Evolutionary conservation across 1,284 basidiomycete species (phyloP), one percentile per base, ranked within the genome.

Genomic region (Blastosporella zonata): DNA sequence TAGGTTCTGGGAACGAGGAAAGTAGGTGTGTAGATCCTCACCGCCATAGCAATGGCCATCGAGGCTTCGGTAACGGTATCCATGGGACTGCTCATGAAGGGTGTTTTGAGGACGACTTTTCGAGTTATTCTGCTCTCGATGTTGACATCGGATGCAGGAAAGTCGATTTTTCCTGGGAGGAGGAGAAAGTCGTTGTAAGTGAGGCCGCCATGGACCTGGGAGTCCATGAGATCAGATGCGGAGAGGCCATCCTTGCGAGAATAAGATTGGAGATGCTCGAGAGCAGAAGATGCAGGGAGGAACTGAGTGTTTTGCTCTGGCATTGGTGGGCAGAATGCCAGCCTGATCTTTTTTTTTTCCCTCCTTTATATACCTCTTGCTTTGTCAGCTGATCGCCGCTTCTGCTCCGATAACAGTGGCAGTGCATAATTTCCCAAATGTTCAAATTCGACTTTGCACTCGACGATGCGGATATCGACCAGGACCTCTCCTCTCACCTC

Each of bases 51-150:
- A 63, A 99, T 97, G 45, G 96, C 96, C 95, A 99, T 99, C 60
- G 95, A 86, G 54, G 81, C 84, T 74, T 98, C 96, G 2, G 97
- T 99, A 58, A 99, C 96, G 27, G 96, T 99, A 75, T 99, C 96
- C 96, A 99, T 99, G 35, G 97, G 96, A 52, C 93, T 96, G 67
- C 93, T 97, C 74, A 98, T 77, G 74, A 99, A 97, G 0, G 97
- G 96, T 0, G 95, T 95, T 74, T 94, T 97, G 62, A 99, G 80
- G 35, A 80, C 75, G 58, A 98, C 92, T 63, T 97, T 97, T 50
- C 89, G 84, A 39, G 96, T 97, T 47, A 99, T 86, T 47, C 78
- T 82, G 60, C 85, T 90, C 71, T 97, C 92, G 2, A 93, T 86
- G 56, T 81, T 68, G 61, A 97, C 95, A 45, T 85, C 81, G 8